Conservation (phyloP, 768 basidiomycete species). For the Auricularia cornea region DNA sequence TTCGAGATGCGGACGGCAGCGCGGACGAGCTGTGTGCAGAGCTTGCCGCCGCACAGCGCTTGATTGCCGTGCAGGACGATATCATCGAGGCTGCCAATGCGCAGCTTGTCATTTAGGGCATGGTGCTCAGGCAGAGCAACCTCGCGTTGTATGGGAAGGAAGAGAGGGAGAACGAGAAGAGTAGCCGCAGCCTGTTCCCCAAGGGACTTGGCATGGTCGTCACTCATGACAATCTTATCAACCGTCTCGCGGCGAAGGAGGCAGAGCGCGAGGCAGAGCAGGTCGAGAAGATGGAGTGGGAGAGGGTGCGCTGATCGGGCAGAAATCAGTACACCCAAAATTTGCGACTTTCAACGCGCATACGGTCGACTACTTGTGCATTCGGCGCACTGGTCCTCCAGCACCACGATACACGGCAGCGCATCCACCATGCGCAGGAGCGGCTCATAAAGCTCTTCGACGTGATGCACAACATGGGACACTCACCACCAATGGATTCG, state of each 20-base stretch:
- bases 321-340: too few relatives aligned
- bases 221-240: too few relatives aligned
- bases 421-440: too few relatives aligned
- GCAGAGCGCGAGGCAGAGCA: neutral
- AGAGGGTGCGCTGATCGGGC: too few relatives aligned
- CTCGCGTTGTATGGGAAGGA: slow-evolving; percentile 14
- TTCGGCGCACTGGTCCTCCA: too few relatives aligned
- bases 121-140: slow-evolving; percentile 9
- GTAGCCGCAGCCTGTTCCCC: slow-evolving; percentile 7
- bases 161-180: slow-evolving; percentile 11
- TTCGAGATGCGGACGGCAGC: neutral
- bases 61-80: slow-evolving; percentile 7
- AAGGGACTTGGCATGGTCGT: slow-evolving; percentile 9
- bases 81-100: slow-evolving; percentile 13
- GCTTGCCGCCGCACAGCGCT: slow-evolving; percentile 8
- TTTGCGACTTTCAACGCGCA: too few relatives aligned
- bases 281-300: slow-evolving; percentile 7
- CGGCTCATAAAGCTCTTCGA: too few relatives aligned
- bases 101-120: slow-evolving; percentile 15
- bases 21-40: slow-evolving; percentile 2
- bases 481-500: too few relatives aligned
- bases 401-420: too few relatives aligned
- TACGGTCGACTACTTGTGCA: too few relatives aligned
- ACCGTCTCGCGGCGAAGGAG: too few relatives aligned
- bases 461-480: too few relatives aligned